Conservation (phyloP, 1,284 basidiomycete species). For the Fistulinella cinereoalba region DNA sequence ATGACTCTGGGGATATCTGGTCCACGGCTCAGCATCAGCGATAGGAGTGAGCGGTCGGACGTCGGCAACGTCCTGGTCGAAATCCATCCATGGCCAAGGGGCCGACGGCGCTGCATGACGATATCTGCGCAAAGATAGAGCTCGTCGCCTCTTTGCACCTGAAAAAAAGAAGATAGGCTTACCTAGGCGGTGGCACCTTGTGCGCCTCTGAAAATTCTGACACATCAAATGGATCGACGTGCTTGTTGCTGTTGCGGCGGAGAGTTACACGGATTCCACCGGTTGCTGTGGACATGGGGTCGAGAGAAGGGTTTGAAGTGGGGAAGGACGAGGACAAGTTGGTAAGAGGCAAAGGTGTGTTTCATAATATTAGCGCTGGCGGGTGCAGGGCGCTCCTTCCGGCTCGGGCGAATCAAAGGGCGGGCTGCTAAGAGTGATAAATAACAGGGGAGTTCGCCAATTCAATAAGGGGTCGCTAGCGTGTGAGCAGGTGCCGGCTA, state of each 20-base stretch:
- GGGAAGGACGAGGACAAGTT: background rate
- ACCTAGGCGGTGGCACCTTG: constrained; percentile 25
- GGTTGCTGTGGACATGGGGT: constrained; percentile 13
- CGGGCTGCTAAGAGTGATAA: background rate
- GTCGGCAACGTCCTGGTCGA: constrained; percentile 18
- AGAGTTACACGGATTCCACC: constrained; percentile 1
- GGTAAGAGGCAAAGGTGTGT: constrained; percentile 5
- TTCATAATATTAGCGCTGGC: constrained; percentile 7
- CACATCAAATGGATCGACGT: constrained; percentile 4
- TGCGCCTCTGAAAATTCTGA: constrained; percentile 6
- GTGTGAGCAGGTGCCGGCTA: constrained; percentile 10
- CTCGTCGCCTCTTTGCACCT: background rate
- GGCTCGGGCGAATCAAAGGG: background rate
- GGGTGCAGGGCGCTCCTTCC: constrained; percentile 1
- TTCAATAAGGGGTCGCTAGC: constrained; percentile 2
- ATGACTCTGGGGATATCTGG: constrained; percentile 44
- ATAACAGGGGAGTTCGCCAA: background rate
- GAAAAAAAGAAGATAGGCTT: background rate
- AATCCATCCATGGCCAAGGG: constrained; percentile 40
- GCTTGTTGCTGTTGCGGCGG: background rate
- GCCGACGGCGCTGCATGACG: constrained; percentile 38
- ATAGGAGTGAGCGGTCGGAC: constrained; percentile 12
- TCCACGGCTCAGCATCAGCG: constrained; percentile 19
- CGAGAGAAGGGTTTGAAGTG: background rate
- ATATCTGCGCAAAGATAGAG: constrained; percentile 20